A percentile compares a stretch with the other conserved stretches of the same genome.
phyloP scores from a whole-genome alignment of 805 yeast species.

The Zygoascus ofunaensis region DNA sequence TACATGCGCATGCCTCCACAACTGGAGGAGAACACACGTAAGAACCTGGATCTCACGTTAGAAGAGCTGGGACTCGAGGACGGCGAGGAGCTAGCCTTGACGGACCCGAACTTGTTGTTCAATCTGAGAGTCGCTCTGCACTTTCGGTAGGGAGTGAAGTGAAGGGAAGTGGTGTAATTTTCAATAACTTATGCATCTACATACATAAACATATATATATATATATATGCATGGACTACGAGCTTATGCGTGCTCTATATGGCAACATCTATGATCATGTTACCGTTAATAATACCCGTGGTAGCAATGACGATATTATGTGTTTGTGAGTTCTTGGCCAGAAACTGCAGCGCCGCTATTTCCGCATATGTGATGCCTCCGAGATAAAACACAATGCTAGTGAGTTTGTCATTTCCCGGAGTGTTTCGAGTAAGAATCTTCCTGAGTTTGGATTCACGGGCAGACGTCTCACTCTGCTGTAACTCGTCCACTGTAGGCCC shows the following conservation, averaged over 20 bases:
- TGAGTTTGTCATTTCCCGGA: constrained; percentile 25
- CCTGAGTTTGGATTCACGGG: constrained; percentile 27
- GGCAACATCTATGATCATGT: constrained; percentile 26
- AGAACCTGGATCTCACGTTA: constrained; percentile 34
- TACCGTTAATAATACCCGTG: constrained; percentile 41
- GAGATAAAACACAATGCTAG: constrained; percentile 45
- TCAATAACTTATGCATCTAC: no score
- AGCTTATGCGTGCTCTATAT: no score
- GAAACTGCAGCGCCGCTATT: constrained; percentile 55
- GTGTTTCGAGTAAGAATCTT: constrained; percentile 26
- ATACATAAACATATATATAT: no score
- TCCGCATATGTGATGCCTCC: constrained; percentile 90
- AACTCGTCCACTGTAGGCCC: constrained; percentile 31
- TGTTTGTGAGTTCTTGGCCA: constrained; percentile 39
- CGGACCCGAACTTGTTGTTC: constrained; percentile 45
- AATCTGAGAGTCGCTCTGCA: constrained; percentile 24
- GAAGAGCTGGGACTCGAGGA: constrained; percentile 28
- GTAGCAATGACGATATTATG: constrained; percentile 38
- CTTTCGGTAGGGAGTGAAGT: constrained; percentile 21
- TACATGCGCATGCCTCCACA: constrained; percentile 42
- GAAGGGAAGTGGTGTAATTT: no score
- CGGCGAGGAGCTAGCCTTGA: constrained; percentile 44
- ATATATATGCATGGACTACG: no score
- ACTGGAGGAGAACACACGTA: constrained; percentile 38
- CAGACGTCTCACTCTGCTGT: constrained; percentile 18